Percentiles rank a stretch among this genome's conserved stretches.
These are phyloP conservation scores for Mediolabrus comicus DNA, from an alignment of 108 stramenopile genomes.

Conservation along the genomic window DNA sequence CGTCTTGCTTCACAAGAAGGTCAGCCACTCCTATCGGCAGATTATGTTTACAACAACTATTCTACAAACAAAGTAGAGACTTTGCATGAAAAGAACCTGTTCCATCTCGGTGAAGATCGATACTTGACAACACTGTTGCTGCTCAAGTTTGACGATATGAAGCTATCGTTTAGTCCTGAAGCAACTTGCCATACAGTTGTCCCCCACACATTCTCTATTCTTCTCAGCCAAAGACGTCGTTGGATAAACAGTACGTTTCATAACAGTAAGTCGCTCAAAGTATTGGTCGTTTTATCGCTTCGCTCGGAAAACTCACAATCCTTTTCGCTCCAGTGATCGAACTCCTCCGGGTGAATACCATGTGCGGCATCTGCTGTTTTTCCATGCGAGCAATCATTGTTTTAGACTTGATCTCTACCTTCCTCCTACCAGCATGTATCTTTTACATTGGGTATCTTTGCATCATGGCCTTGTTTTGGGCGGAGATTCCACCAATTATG, in stretches of 20 bases:
- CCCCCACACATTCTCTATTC: not conserved
- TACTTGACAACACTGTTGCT: conserved; percentile 48
- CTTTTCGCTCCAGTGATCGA: no score
- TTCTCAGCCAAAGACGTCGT: not conserved
- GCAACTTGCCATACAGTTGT: conserved; percentile 3
- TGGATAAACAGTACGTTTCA: conserved; percentile 11
- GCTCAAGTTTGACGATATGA: conserved; percentile 43
- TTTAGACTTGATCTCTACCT: not conserved
- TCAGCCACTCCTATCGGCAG: not conserved
- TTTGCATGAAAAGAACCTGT: conserved; percentile 51
- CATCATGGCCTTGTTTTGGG: not conserved
- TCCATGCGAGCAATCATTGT: not conserved
- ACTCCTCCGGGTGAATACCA: not conserved
- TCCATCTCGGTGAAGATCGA: conserved; percentile 50
- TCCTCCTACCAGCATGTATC: not conserved
- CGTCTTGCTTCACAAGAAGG: no score
- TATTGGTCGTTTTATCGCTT: no score
- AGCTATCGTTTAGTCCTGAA: conserved; percentile 23
- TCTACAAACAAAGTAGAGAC: conserved; percentile 43
- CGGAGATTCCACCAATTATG: no score
- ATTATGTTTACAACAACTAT: conserved; percentile 44
- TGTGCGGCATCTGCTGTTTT: conserved; percentile 2
- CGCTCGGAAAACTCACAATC: no score
- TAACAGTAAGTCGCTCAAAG: no score
- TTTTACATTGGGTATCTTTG: not conserved